Percentiles rank a stretch among this genome's conserved stretches.
Conservation (phyloP, 768 basidiomycete species). For the Pleurotus giganteus region DNA sequence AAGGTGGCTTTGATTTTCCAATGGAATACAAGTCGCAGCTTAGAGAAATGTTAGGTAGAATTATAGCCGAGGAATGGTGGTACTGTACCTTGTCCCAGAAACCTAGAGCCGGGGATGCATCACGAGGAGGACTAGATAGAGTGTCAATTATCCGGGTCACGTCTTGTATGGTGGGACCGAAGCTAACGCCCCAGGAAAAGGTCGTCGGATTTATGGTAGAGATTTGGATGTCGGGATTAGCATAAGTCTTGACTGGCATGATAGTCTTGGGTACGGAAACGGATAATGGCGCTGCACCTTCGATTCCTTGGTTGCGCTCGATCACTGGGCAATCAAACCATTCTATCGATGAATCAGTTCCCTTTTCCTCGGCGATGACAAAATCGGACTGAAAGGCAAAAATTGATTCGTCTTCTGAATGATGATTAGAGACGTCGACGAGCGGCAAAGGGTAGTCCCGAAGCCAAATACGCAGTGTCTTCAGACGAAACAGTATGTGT, state of each 20-base stretch:
- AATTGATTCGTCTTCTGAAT: constrained; percentile 35
- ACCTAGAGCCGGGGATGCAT: constrained; percentile 79
- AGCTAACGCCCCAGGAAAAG: constrained; percentile 88
- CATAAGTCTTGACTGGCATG: constrained; percentile 94
- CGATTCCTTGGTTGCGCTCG: constrained; percentile 48
- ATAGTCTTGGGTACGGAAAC: constrained; percentile 83
- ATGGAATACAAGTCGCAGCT: constrained; percentile 81
- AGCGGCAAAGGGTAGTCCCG: constrained; percentile 91
- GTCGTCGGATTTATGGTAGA: constrained; percentile 63
- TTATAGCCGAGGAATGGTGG: neutral
- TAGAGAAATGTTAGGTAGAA: constrained; percentile 3
- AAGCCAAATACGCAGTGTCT: constrained; percentile 57
- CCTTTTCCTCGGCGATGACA: constrained; percentile 87
- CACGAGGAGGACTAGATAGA: constrained; percentile 71
- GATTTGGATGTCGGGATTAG: constrained; percentile 68
- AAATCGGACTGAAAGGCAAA: constrained; percentile 75
- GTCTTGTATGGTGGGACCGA: constrained; percentile 83
- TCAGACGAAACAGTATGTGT: constrained; percentile 68
- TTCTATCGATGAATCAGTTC: constrained; percentile 59
- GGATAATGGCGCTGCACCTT: constrained; percentile 50
- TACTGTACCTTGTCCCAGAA: constrained; percentile 89
- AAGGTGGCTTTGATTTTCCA: constrained; percentile 76
- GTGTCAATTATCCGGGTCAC: constrained; percentile 81
- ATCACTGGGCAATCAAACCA: constrained; percentile 72
- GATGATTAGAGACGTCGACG: constrained; percentile 61